phyloP scores from a whole-genome alignment of 225 moss, liverwort and hornwort genomes.

The Physcomitrellopsis africana region DNA sequence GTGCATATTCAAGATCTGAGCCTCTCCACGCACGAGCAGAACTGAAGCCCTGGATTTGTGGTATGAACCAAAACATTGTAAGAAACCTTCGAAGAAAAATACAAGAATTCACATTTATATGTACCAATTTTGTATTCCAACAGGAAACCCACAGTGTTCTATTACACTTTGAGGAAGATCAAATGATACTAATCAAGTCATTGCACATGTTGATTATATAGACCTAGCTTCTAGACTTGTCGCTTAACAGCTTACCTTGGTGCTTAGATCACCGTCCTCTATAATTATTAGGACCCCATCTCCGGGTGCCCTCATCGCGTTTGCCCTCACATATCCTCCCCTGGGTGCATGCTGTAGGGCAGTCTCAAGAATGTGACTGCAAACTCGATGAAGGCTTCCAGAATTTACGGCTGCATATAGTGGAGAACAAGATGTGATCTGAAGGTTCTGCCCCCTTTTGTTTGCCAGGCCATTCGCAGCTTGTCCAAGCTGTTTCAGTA shows the following conservation, averaged over 20 bases:
- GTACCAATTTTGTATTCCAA: no score
- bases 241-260: slow-evolving; percentile 38
- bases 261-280: slow-evolving; percentile 72
- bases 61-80: slow-evolving; percentile 14
- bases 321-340: slow-evolving; percentile 76
- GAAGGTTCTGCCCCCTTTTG: slow-evolving; percentile 75
- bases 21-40: slow-evolving; percentile 58
- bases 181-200: no score
- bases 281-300: slow-evolving; percentile 79
- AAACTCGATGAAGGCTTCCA: slow-evolving; percentile 65
- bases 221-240: background rate
- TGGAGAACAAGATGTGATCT: slow-evolving; percentile 74
- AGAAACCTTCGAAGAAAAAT: slow-evolving; percentile 23
- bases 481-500: slow-evolving; percentile 82
- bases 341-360: slow-evolving; percentile 77
- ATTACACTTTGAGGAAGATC: no score
- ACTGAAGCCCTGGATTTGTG: slow-evolving; percentile 60
- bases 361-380: slow-evolving; percentile 81
- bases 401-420: slow-evolving; percentile 75
- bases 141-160: no score
- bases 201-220: background rate
- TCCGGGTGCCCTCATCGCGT: slow-evolving; percentile 72
- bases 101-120: background rate
- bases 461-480: slow-evolving; percentile 84
- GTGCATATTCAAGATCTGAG: slow-evolving; percentile 45